Evolutionary conservation across 257 asterid species (phyloP).

Genomic region (Gardenia jasminoides): DNA sequence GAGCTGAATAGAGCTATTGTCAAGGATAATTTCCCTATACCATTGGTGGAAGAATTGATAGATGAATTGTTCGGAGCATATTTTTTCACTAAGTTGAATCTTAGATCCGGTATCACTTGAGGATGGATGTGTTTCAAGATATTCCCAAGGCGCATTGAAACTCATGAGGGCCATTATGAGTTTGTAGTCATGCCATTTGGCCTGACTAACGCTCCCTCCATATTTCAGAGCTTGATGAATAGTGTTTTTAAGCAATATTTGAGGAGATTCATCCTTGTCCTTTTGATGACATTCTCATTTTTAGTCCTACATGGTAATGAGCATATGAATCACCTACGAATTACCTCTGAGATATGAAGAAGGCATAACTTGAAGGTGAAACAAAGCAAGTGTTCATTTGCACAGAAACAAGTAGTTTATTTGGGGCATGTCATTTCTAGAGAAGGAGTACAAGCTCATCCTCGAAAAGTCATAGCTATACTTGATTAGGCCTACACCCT

Average conservation of each 20-base stretch:
- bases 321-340: background rate
- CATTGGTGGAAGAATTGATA: background rate
- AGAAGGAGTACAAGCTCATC: background rate
- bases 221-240: background rate
- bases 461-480: background rate
- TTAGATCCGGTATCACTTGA: background rate
- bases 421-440: background rate
- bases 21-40: background rate
- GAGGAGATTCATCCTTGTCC: background rate
- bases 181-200: background rate
- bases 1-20: background rate
- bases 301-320: background rate
- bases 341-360: no score
- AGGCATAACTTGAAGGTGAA: background rate
- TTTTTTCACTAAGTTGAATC: background rate
- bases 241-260: background rate
- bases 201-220: background rate
- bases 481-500: background rate
- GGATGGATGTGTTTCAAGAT: background rate
- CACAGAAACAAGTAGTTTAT: background rate
- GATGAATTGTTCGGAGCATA: background rate
- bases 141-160: background rate
- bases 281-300: constrained; percentile 6
- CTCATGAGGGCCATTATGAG: background rate
- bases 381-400: background rate